Percentiles rank a stretch among this genome's conserved stretches.
phyloP scores from a whole-genome alignment of 352 stramenopile species.

The Globisporangium lucens region DNA sequence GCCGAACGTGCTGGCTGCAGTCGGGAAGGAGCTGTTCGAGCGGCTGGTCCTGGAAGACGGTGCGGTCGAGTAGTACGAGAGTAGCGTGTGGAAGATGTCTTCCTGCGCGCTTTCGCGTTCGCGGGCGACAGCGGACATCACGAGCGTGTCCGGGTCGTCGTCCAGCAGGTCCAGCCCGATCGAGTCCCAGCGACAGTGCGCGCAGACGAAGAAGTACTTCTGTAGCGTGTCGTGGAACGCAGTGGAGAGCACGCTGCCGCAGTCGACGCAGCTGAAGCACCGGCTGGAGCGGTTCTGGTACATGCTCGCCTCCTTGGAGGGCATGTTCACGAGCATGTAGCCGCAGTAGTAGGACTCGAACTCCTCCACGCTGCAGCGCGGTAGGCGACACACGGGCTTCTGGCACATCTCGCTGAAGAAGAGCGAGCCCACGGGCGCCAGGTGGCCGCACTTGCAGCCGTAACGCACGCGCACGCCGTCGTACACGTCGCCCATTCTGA shows the following conservation, averaged over 20 bases:
- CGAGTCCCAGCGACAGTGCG: slow-evolving; percentile 87
- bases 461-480: slow-evolving; percentile 59
- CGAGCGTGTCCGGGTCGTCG: slow-evolving; percentile 78
- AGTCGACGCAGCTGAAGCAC: slow-evolving; percentile 77
- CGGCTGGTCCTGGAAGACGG: slow-evolving; percentile 15
- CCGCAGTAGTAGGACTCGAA: slow-evolving; percentile 89
- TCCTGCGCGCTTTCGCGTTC: slow-evolving; percentile 73
- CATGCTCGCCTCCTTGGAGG: slow-evolving; percentile 81
- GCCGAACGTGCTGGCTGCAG: not conserved
- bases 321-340: slow-evolving; percentile 81
- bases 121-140: slow-evolving; percentile 74
- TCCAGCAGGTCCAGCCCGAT: slow-evolving; percentile 56
- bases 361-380: slow-evolving; percentile 75
- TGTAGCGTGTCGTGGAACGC: slow-evolving; percentile 51
- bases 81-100: slow-evolving; percentile 69
- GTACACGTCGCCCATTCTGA: slow-evolving; percentile 10
- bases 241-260: slow-evolving; percentile 62
- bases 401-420: slow-evolving; percentile 81
- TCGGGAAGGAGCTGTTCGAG: slow-evolving; percentile 16
- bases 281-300: slow-evolving; percentile 88
- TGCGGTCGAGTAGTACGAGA: slow-evolving; percentile 47
- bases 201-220: slow-evolving; percentile 79
- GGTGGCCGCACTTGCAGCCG: slow-evolving; percentile 67
- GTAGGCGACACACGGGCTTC: slow-evolving; percentile 67
- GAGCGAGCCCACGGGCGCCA: slow-evolving; percentile 48